These are phyloP conservation scores for Cryptococcus sp. DNA, from an alignment of 1,284 basidiomycete genomes.

Conservation along the genomic window DNA sequence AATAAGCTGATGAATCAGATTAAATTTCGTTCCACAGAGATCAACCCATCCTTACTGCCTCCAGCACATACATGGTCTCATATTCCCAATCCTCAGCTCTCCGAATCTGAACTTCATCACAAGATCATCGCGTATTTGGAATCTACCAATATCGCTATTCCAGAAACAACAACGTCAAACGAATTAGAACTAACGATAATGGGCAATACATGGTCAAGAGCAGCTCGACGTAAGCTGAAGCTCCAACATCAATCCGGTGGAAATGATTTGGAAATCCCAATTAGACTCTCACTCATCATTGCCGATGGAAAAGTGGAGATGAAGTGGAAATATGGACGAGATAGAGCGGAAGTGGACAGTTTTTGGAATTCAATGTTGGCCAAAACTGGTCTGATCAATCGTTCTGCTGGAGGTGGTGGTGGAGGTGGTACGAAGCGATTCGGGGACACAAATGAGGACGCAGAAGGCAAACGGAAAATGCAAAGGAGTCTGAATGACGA, in stretches of 20 bases:
- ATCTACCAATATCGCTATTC: background rate
- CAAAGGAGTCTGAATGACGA: too few relatives aligned
- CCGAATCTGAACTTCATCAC: background rate
- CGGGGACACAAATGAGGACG: background rate
- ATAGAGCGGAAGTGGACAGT: conserved; percentile 61
- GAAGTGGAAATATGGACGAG: conserved; percentile 62
- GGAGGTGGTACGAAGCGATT: conserved; percentile 1
- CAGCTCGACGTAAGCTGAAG: conserved; percentile 53
- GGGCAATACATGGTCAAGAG: conserved; percentile 69
- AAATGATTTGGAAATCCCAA: background rate
- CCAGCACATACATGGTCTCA: too few relatives aligned
- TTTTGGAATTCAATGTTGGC: conserved; percentile 60
- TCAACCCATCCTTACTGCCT: too few relatives aligned
- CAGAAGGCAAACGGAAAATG: background rate
- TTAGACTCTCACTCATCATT: conserved; percentile 31
- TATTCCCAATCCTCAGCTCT: background rate
- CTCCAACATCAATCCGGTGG: conserved; percentile 1
- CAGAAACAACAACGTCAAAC: too few relatives aligned
- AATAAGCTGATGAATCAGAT: too few relatives aligned
- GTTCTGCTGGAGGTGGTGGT: conserved; percentile 1
- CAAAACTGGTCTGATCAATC: conserved; percentile 39
- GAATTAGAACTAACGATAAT: conserved; percentile 49
- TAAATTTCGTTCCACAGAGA: too few relatives aligned
- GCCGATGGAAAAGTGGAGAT: conserved; percentile 20
- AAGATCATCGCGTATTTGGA: background rate